A percentile compares a stretch with the other conserved stretches of the same genome.
phyloP scores from a whole-genome alignment of 2,329 filamentous ascomycete species.

The Trichoderma oligosporum region DNA sequence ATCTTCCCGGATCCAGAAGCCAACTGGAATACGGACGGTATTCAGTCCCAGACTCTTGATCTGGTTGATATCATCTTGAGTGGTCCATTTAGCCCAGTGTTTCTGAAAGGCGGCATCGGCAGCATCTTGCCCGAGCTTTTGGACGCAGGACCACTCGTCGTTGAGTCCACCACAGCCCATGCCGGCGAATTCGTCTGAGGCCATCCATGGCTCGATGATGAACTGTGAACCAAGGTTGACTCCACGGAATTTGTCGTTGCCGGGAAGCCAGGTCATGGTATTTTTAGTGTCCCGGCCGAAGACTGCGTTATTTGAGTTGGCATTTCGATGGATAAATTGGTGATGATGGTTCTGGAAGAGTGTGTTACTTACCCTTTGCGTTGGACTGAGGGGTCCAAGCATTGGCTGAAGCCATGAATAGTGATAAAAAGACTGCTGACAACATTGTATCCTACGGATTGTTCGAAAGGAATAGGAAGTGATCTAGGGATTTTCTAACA shows the following conservation, averaged over 20 bases:
- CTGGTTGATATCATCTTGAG: conserved; percentile 24
- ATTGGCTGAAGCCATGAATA: conserved; percentile 13
- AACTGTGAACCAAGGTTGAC: conserved; percentile 30
- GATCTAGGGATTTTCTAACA: background rate
- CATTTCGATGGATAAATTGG: background rate
- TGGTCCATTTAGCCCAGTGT: conserved; percentile 28
- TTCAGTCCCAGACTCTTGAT: conserved; percentile 27
- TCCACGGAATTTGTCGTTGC: conserved; percentile 24
- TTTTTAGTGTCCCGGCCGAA: background rate
- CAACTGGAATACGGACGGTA: conserved; percentile 28
- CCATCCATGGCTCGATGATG: conserved; percentile 30
- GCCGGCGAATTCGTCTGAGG: conserved; percentile 22
- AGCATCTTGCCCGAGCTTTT: conserved; percentile 25
- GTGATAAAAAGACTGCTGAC: conserved; percentile 19
- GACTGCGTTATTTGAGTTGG: background rate
- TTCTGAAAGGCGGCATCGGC: conserved; percentile 26
- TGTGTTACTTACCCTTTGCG: background rate
- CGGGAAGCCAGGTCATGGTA: conserved; percentile 20
- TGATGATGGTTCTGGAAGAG: background rate
- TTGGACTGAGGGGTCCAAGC: conserved; percentile 18
- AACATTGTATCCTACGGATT: background rate
- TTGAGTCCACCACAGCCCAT: conserved; percentile 28
- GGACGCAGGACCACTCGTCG: conserved; percentile 28
- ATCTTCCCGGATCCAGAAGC: conserved; percentile 29
- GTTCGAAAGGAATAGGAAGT: background rate